phyloP scores from a whole-genome alignment of 139 green algal genomes.

The Micractinium conductrix region DNA sequence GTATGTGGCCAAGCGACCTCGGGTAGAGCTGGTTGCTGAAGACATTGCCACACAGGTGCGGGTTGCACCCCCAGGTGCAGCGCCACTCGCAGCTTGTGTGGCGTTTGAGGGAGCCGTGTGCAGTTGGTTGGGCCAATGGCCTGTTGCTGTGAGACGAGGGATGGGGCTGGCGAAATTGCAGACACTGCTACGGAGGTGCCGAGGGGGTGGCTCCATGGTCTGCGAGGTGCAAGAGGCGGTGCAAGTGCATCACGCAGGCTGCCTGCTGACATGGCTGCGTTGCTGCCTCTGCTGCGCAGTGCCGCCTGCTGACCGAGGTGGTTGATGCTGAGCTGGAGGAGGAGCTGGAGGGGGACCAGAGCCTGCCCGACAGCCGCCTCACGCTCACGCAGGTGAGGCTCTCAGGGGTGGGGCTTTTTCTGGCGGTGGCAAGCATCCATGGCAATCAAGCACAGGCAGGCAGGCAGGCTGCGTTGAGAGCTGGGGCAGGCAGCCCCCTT shows the following conservation, averaged over 20 bases:
- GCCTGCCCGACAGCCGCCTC: not conserved
- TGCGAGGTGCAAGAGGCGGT: too few species aligned
- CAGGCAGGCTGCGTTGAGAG: too few species aligned
- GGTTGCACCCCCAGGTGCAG: not conserved
- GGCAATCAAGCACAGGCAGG: too few species aligned
- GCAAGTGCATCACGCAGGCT: not conserved
- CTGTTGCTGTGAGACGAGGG: too few species aligned
- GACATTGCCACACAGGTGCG: conserved; percentile 46
- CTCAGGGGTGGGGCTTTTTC: too few species aligned
- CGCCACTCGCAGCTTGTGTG: not conserved
- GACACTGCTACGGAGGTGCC: too few species aligned
- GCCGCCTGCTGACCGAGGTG: conserved; percentile 43
- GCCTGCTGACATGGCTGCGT: not conserved
- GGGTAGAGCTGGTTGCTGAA: conserved; percentile 51
- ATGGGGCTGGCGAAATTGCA: too few species aligned
- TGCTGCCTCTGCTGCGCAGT: conserved; percentile 3
- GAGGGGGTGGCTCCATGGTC: too few species aligned
- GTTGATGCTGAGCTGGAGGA: not conserved
- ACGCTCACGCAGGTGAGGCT: conserved; percentile 4
- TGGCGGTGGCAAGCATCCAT: too few species aligned
- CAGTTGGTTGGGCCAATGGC: too few species aligned
- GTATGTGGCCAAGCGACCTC: conserved; percentile 59
- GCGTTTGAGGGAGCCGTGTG: too few species aligned
- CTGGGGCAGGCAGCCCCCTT: too few species aligned
- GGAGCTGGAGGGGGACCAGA: conserved; percentile 8